These are phyloP conservation scores for Claviceps fusiformis DNA, from an alignment of 2,329 filamentous ascomycete genomes.

Conservation along the genomic window DNA sequence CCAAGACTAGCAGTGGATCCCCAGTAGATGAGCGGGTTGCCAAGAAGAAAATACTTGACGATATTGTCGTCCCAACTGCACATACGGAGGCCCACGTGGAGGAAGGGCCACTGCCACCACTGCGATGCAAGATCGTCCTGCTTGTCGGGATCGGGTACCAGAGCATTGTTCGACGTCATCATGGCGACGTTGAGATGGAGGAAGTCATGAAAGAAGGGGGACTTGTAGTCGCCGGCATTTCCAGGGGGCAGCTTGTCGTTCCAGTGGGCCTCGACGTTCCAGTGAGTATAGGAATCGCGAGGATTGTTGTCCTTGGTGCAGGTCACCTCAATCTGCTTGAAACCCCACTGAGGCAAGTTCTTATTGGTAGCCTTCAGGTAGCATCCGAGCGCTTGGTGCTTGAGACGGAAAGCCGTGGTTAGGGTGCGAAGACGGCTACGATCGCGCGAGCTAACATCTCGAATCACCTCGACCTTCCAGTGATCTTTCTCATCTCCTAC, in stretches of 20 bases:
- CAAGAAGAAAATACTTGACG: slow-evolving; percentile 96
- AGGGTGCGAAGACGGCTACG: slow-evolving; percentile 76
- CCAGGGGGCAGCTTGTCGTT: slow-evolving; percentile 86
- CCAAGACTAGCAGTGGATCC: slow-evolving; percentile 70
- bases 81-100: slow-evolving; percentile 93
- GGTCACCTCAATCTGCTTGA: slow-evolving; percentile 97
- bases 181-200: slow-evolving; percentile 97
- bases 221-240: slow-evolving; percentile 86
- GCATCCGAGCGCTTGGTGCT: slow-evolving; percentile 69
- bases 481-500: slow-evolving; percentile 96
- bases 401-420: slow-evolving; percentile 84
- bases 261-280: slow-evolving; percentile 92
- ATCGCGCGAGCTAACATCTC: slow-evolving; percentile 77
- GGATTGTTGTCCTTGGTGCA: slow-evolving; percentile 90
- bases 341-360: slow-evolving; percentile 97
- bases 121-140: slow-evolving; percentile 93
- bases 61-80: slow-evolving; percentile 94
- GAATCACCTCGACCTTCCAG: slow-evolving; percentile 86
- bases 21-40: slow-evolving; percentile 96
- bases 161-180: slow-evolving; percentile 99
- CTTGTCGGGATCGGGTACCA: slow-evolving; percentile 96
- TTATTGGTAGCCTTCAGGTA: slow-evolving; percentile 92
- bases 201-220: slow-evolving; percentile 94
- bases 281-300: slow-evolving; percentile 88
- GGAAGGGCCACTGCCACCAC: slow-evolving; percentile 97